These are phyloP conservation scores for Chamaecrista fasciculata DNA, from an alignment of 306 rosid species.

Conservation along the genomic window DNA sequence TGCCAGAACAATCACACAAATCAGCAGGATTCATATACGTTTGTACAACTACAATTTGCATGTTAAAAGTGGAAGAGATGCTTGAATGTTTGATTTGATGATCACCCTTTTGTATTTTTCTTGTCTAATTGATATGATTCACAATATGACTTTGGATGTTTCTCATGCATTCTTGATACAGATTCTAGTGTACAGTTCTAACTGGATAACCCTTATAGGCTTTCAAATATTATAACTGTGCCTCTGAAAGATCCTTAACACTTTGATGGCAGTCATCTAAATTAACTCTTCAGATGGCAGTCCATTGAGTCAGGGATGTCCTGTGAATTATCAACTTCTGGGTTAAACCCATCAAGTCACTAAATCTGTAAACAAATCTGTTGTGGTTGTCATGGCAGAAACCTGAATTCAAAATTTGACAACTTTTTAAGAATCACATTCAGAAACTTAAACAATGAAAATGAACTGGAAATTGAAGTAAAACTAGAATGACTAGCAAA, in stretches of 20 bases:
- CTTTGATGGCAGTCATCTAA: not conserved
- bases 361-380: no score
- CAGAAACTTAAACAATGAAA: not conserved
- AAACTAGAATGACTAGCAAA: not conserved
- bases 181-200: not conserved
- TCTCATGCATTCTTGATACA: conserved; percentile 5
- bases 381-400: not conserved
- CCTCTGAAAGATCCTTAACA: not conserved
- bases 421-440: not conserved
- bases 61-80: not conserved
- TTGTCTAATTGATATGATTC: conserved; percentile 4
- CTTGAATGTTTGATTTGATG: not conserved
- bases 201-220: not conserved
- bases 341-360: not conserved
- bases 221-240: not conserved
- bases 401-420: not conserved
- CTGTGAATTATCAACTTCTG: not conserved
- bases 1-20: not conserved
- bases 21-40: not conserved
- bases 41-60: conserved; percentile 26
- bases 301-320: not conserved
- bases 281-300: not conserved
- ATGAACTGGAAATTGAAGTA: not conserved
- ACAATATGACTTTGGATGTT: conserved; percentile 14
- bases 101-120: not conserved